A percentile compares a stretch with the other conserved stretches of the same genome.
Conservation (phyloP, 805 yeast genomes). For the Hemisphaericaspora nanyangensis region DNA sequence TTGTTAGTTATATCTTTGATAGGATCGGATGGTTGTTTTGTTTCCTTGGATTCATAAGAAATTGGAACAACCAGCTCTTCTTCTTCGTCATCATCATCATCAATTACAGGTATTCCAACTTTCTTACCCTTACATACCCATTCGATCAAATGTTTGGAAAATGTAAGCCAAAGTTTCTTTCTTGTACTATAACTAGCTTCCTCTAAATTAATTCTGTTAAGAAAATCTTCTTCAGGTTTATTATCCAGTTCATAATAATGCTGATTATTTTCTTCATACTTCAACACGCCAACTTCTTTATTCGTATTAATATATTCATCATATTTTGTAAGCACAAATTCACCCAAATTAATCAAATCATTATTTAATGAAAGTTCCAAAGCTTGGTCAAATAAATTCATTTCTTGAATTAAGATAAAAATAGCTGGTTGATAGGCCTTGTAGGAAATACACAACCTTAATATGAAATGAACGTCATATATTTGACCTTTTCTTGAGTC, state of each 20-base stretch:
- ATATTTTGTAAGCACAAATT: constrained; percentile 29
- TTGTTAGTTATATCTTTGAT: constrained; percentile 3
- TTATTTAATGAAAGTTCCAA: constrained; percentile 65
- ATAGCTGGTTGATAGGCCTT: constrained; percentile 64
- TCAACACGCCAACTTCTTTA: not conserved
- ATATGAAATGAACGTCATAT: constrained; percentile 70
- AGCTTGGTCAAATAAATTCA: constrained; percentile 77
- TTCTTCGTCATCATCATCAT: not conserved
- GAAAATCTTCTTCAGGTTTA: constrained; percentile 37
- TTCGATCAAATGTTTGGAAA: constrained; percentile 49
- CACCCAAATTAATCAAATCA: constrained; percentile 53
- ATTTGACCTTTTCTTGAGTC: constrained; percentile 11
- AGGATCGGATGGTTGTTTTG: not conserved
- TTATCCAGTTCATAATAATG: constrained; percentile 51
- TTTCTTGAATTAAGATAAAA: constrained; percentile 58
- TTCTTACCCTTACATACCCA: constrained; percentile 20
- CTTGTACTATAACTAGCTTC: constrained; percentile 41
- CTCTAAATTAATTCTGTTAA: constrained; percentile 29
- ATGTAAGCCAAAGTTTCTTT: constrained; percentile 70
- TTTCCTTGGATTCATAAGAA: not conserved
- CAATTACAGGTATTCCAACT: constrained; percentile 9
- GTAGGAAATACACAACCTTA: constrained; percentile 66
- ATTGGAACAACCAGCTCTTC: not conserved
- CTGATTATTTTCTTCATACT: not conserved
- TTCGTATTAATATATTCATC: constrained; percentile 17